Evolutionary conservation across 2,329 filamentous ascomycete species (phyloP).

Genomic region (Metarhizium sp.): DNA sequence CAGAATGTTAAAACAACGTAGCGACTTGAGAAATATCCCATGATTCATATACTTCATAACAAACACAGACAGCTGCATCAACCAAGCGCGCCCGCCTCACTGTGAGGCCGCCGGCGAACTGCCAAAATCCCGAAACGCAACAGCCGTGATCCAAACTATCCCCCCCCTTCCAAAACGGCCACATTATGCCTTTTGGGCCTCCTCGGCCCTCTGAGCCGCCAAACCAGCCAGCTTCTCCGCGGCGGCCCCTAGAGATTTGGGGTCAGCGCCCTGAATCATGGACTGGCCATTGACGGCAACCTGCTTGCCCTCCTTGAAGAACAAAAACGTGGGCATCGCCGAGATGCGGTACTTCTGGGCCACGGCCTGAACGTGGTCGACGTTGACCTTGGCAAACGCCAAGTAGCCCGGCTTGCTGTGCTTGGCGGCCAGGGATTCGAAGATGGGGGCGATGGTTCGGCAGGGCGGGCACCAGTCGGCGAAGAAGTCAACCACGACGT

Average conservation of each 20-base stretch:
- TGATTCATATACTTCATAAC: not conserved
- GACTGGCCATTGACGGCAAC: conserved; percentile 22
- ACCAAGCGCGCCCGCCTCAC: not conserved
- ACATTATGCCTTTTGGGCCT: conserved; percentile 5
- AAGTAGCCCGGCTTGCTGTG: conserved; percentile 14
- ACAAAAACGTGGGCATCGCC: conserved; percentile 87
- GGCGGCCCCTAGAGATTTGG: conserved; percentile 19
- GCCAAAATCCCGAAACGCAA: not conserved
- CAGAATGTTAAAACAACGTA: not conserved
- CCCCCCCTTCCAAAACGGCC: not conserved
- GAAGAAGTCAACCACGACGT: conserved; percentile 39
- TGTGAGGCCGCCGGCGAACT: not conserved
- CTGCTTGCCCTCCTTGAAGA: conserved; percentile 66
- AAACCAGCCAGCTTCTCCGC: conserved; percentile 27
- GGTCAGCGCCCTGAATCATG: conserved; percentile 25
- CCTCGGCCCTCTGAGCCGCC: conserved; percentile 21
- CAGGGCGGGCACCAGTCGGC: conserved; percentile 43
- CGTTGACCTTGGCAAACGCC: conserved; percentile 12
- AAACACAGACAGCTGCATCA: too few species aligned
- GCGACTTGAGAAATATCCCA: not conserved
- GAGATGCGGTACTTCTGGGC: conserved; percentile 66
- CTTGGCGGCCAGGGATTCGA: conserved; percentile 36
- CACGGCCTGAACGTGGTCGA: conserved; percentile 14
- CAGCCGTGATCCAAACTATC: not conserved
- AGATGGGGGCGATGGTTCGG: conserved; percentile 37